Percentiles rank a stretch among this genome's conserved stretches.
Evolutionary conservation across 1,139 yeast genomes (phyloP).

Genomic region (Martiniozyma asiatica): DNA sequence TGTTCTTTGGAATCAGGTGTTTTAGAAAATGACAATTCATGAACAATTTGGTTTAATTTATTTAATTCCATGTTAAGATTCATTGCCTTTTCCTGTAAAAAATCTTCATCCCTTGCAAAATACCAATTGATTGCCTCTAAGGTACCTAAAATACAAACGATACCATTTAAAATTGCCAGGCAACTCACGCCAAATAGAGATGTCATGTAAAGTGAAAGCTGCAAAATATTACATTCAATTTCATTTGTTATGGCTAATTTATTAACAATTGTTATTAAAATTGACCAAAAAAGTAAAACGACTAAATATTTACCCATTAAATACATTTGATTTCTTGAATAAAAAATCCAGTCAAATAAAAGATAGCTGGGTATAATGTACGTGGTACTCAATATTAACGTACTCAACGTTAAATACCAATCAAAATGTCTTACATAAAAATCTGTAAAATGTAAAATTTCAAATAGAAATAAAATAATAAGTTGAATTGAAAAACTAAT

Average conservation of each 20-base stretch:
- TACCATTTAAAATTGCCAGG: constrained; percentile 38
- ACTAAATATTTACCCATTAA: constrained; percentile 2
- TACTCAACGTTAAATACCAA: constrained; percentile 18
- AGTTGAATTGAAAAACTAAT: constrained; percentile 18
- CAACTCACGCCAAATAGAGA: constrained; percentile 39
- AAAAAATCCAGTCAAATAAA: constrained; percentile 7
- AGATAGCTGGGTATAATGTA: constrained; percentile 19
- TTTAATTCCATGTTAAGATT: too few relatives aligned
- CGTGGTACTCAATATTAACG: constrained; percentile 14
- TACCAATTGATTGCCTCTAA: constrained; percentile 12
- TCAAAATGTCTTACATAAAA: constrained; percentile 12
- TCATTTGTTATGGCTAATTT: constrained; percentile 2
- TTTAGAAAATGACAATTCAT: too few relatives aligned
- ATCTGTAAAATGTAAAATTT: constrained; percentile 15
- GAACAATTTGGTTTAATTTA: too few relatives aligned
- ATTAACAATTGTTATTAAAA: constrained; percentile 7
- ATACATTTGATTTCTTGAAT: neutral
- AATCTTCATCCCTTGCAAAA: too few relatives aligned
- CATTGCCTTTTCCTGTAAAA: too few relatives aligned
- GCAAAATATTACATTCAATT: constrained; percentile 10
- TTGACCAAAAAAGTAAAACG: constrained; percentile 11
- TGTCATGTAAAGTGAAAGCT: constrained; percentile 28
- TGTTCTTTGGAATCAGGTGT: too few relatives aligned
- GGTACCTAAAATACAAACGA: constrained; percentile 39
- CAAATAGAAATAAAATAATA: constrained; percentile 18